A percentile compares a stretch with the other conserved stretches of the same genome.
These are phyloP conservation scores for Phytophthora pistaciae DNA, from an alignment of 352 stramenopile genomes.

Conservation along the genomic window DNA sequence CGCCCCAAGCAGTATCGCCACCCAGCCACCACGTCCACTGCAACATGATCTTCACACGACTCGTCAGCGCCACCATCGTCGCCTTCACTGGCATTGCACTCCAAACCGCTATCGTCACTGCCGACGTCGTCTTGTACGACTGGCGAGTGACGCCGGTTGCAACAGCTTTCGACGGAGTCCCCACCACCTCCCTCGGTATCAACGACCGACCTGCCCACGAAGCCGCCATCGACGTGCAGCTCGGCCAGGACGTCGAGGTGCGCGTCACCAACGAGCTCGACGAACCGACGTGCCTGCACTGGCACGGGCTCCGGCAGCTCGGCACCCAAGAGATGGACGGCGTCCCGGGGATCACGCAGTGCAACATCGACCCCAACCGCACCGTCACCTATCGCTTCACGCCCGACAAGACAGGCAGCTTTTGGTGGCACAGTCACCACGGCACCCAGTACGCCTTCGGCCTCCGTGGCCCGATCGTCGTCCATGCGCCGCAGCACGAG, in stretches of 20 bases:
- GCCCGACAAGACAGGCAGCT: too few relatives aligned
- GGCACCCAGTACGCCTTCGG: too few relatives aligned
- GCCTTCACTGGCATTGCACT: neutral
- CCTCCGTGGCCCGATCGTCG: too few relatives aligned
- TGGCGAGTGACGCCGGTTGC: slow-evolving; percentile 32
- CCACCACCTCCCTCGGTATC: slow-evolving; percentile 30
- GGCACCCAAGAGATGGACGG: neutral
- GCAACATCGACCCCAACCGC: neutral
- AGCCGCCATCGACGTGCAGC: slow-evolving; percentile 29
- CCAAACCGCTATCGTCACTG: neutral
- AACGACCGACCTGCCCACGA: slow-evolving; percentile 39
- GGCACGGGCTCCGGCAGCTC: neutral
- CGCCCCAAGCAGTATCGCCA: neutral
- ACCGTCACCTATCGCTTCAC: too few relatives aligned
- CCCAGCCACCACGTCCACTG: neutral
- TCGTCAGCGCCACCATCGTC: neutral
- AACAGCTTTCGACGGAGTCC: slow-evolving; percentile 29
- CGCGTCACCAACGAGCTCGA: neutral
- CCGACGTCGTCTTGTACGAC: slow-evolving; percentile 37
- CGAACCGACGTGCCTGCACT: neutral
- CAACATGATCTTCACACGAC: neutral
- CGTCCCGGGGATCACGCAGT: neutral
- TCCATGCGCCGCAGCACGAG: too few relatives aligned
- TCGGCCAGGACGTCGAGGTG: neutral
- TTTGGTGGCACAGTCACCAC: too few relatives aligned